phyloP scores from a whole-genome alignment of 75 land plant genomes.

The Isoetes taiwanensis region DNA sequence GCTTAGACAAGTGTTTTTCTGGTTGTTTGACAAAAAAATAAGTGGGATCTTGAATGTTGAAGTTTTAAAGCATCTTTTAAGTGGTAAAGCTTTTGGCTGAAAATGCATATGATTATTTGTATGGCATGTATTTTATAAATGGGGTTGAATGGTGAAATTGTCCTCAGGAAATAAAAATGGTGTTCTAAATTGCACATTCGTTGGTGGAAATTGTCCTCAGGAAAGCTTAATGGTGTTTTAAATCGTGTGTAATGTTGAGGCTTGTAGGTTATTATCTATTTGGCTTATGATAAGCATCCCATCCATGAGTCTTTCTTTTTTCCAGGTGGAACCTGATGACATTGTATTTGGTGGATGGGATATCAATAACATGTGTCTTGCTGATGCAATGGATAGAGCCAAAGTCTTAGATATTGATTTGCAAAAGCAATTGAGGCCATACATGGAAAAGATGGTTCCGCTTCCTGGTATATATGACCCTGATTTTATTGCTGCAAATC shows the following conservation, averaged over 20 bases:
- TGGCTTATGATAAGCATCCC: background rate
- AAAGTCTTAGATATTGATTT: slow-evolving; percentile 84
- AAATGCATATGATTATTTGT: no score
- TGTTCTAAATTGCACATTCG: background rate
- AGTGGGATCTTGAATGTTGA: no score
- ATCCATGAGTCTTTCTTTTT: background rate
- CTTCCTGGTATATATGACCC: slow-evolving; percentile 89
- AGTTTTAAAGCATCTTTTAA: no score
- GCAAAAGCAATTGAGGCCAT: slow-evolving; percentile 86
- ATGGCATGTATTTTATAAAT: no score
- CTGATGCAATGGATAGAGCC: slow-evolving; percentile 89
- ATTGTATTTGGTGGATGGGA: slow-evolving; percentile 95
- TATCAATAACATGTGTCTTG: slow-evolving; percentile 80
- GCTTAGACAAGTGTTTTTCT: no score
- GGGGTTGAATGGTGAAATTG: no score
- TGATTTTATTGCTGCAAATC: slow-evolving; percentile 92
- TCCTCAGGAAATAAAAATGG: no score
- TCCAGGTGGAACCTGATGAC: slow-evolving; percentile 82
- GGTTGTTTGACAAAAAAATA: no score
- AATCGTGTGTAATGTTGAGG: background rate
- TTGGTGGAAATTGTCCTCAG: background rate
- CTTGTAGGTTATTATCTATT: background rate
- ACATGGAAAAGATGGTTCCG: slow-evolving; percentile 84
- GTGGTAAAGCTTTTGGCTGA: no score
- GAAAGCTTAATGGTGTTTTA: background rate